phyloP scores from a whole-genome alignment of 2,329 filamentous ascomycete genomes.

The Corinectria fuckeliana region DNA sequence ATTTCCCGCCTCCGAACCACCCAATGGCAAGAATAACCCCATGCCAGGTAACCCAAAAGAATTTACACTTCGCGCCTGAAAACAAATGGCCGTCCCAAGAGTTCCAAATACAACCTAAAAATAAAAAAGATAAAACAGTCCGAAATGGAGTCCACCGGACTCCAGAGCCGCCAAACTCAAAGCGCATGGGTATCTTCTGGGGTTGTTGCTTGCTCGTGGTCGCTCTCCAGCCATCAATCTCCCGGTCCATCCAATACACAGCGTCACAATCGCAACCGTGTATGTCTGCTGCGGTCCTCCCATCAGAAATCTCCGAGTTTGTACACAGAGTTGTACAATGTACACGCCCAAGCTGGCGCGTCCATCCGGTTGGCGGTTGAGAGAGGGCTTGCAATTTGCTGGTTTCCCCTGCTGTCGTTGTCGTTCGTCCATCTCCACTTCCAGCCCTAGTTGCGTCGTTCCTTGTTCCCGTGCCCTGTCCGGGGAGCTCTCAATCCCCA shows the following conservation, averaged over 20 bases:
- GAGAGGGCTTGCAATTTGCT: constrained; percentile 29
- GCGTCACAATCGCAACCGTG: constrained; percentile 32
- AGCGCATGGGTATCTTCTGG: constrained; percentile 40
- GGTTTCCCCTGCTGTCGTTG: constrained; percentile 15
- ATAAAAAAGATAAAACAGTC: constrained; percentile 29
- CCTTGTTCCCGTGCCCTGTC: neutral
- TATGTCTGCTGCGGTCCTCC: constrained; percentile 18
- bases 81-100: constrained; percentile 15
- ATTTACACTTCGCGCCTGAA: constrained; percentile 25
- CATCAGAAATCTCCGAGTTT: constrained; percentile 24
- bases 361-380: constrained; percentile 29
- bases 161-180: constrained; percentile 37
- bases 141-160: constrained; percentile 38
- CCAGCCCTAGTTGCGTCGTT: constrained; percentile 16
- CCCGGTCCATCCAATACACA: constrained; percentile 34
- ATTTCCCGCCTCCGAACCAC: constrained; percentile 33
- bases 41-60: constrained; percentile 22
- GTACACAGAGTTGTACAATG: constrained; percentile 35
- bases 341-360: constrained; percentile 35
- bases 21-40: constrained; percentile 29
- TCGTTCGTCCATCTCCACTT: constrained; percentile 15
- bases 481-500: constrained; percentile 1
- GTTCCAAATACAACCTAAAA: constrained; percentile 24
- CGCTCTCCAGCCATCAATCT: constrained; percentile 38
- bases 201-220: constrained; percentile 36